phyloP scores from a whole-genome alignment of 2,329 filamentous ascomycete species.

The Colletotrichum lentis region DNA sequence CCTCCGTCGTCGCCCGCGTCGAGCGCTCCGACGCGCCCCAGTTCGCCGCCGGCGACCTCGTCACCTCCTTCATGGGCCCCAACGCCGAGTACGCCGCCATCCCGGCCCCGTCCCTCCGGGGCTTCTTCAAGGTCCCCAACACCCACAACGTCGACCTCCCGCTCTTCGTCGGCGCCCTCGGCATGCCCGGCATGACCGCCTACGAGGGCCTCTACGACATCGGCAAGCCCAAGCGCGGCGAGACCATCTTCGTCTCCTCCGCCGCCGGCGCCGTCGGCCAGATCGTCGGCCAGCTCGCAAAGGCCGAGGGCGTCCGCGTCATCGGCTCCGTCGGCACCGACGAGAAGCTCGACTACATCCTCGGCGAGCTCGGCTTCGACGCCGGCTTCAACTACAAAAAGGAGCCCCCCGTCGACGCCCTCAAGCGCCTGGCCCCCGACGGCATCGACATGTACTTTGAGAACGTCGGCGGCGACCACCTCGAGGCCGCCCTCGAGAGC shows the following conservation, averaged over 20 bases:
- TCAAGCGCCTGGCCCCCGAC: constrained; percentile 75
- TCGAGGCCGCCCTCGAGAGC: constrained; percentile 55
- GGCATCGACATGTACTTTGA: constrained; percentile 76
- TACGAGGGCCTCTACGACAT: constrained; percentile 74
- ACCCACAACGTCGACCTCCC: constrained; percentile 71
- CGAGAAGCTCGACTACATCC: constrained; percentile 76
- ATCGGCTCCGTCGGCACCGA: constrained; percentile 83
- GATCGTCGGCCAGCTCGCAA: constrained; percentile 83
- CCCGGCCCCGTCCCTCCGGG: constrained; percentile 30
- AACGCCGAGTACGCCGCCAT: constrained; percentile 71
- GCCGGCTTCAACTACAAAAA: constrained; percentile 89
- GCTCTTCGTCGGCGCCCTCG: constrained; percentile 76
- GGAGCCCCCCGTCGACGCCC: constrained; percentile 72
- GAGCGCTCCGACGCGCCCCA: constrained; percentile 70
- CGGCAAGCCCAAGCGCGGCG: constrained; percentile 68
- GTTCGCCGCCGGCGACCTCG: constrained; percentile 59
- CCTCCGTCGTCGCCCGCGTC: constrained; percentile 71
- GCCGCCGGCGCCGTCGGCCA: constrained; percentile 85
- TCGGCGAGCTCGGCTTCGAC: constrained; percentile 61
- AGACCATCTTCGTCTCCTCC: constrained; percentile 83
- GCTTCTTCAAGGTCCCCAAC: constrained; percentile 64
- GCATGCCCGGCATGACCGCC: constrained; percentile 69
- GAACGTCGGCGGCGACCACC: constrained; percentile 62
- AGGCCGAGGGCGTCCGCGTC: constrained; percentile 79
- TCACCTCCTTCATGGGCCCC: constrained; percentile 56